Conservation (phyloP, 176 grass and related monocot species). For the Lolium rigidum region DNA sequence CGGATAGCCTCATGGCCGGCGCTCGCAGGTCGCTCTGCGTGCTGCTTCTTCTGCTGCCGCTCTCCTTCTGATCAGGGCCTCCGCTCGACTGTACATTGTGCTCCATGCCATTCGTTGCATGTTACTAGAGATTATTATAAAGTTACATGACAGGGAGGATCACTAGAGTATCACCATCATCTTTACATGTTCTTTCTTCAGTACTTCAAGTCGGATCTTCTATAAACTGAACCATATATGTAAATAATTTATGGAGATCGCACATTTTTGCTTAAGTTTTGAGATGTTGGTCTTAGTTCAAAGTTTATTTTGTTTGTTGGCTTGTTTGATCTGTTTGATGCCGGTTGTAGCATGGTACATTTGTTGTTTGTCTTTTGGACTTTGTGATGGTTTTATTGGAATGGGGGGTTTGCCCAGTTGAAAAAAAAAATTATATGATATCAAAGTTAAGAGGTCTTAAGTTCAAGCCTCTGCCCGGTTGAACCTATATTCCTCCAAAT, state of each 20-base stretch:
- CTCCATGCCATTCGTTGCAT: slow-evolving; percentile 25
- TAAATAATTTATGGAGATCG: neutral
- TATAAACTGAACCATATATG: neutral
- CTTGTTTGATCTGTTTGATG: too few species aligned
- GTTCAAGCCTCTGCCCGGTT: too few species aligned
- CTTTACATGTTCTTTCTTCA: neutral
- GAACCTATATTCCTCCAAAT: too few species aligned
- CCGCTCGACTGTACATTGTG: slow-evolving; percentile 13
- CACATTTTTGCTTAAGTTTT: neutral
- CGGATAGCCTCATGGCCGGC: slow-evolving; percentile 27
- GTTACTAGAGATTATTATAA: neutral
- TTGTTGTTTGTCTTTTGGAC: too few species aligned
- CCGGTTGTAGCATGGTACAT: too few species aligned
- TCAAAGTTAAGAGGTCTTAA: too few species aligned
- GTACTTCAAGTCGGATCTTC: neutral
- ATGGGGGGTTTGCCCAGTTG: too few species aligned
- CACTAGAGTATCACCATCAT: neutral
- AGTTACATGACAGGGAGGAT: neutral
- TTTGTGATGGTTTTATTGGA: too few species aligned
- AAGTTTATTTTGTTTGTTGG: too few species aligned
- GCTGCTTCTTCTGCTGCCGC: slow-evolving; percentile 37
- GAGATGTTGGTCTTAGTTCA: too few species aligned
- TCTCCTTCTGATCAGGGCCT: slow-evolving; percentile 35
- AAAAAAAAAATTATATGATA: too few species aligned
- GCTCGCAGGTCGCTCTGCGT: slow-evolving; percentile 37